Evolutionary conservation across 805 yeast genomes (phyloP), one percentile per base, ranked within the genome.

Genomic region (Ascoidea asiatica): DNA sequence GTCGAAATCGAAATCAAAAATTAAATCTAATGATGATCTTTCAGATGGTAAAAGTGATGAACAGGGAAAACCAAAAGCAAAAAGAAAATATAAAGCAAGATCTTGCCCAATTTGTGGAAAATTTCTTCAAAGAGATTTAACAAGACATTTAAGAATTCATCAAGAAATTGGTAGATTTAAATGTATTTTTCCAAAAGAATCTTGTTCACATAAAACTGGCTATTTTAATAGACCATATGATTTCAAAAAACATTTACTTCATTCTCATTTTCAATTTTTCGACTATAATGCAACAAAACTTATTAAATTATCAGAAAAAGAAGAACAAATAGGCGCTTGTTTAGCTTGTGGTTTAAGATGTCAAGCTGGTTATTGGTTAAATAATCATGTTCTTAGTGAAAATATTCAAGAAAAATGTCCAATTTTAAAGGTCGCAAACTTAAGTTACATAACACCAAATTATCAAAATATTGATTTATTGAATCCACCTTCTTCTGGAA

Each of bases 201-300:
- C 60, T 40, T 79, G 85, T 54, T 59, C 68, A 3, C 84, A 78
- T 55, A 75, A 70, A 52, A 66, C 77, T 13, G 79, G 82, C 22
- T 73, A 65, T 52, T 79, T 79, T 62, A 79, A 79, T 59, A 63
- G 86, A 42, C 81, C 81, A 5, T 79, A 79, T 56, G 86, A 79
- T 56, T 77, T 65, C 63, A 79, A 79, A 54, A 79, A 79, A 53
- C 86, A 79, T 54, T 57, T 79, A 44, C 59, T 79, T 38, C 79
- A 77, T 54, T 63, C 70, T 43, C 86, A 79, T 51, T 79, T 79
- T 54, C 56, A 56, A 41, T 77, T 77, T 54, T 79, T 75, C 50
- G 64, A 73, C 46, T 51, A 52, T 13, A 62, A 63, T 4, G 66
- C 67, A 8, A 67, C 67, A 43, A 63, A 64, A 38, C 57, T 67